phyloP scores from a whole-genome alignment of 306 rosid genomes.

The Arachis hypogaea region DNA sequence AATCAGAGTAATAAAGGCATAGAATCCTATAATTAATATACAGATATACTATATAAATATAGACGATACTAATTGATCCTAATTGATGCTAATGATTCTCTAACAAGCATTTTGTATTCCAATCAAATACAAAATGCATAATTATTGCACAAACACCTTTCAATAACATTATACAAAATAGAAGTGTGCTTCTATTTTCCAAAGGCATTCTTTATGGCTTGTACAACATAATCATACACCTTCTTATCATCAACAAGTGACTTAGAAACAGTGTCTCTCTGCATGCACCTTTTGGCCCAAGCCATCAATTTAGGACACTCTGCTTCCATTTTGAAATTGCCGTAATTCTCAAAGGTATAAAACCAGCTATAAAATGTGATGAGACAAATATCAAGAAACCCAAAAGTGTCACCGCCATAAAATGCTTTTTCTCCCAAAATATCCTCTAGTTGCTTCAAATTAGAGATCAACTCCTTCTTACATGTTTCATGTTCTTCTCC shows the following conservation, averaged over 20 bases:
- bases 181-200: too few relatives aligned
- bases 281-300: conserved; percentile 55
- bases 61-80: too few relatives aligned
- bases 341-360: conserved; percentile 43
- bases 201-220: too few relatives aligned
- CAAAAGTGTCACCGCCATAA: conserved; percentile 49
- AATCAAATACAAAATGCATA: too few relatives aligned
- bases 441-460: conserved; percentile 40
- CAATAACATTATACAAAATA: too few relatives aligned
- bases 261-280: conserved; percentile 45
- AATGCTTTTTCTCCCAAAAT: conserved; percentile 39
- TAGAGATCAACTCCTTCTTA: conserved; percentile 44
- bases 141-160: too few relatives aligned
- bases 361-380: conserved; percentile 51
- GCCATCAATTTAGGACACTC: conserved; percentile 53
- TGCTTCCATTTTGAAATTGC: conserved; percentile 47
- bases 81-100: too few relatives aligned
- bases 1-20: too few relatives aligned
- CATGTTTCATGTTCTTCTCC: conserved; percentile 52
- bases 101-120: too few relatives aligned
- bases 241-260: conserved; percentile 49
- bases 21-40: too few relatives aligned
- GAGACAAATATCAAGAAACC: conserved; percentile 52
- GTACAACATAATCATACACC: conserved; percentile 34
- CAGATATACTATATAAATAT: too few relatives aligned